Conservation (phyloP, 2,329 filamentous ascomycete genomes). For the Penicillium carneum region DNA sequence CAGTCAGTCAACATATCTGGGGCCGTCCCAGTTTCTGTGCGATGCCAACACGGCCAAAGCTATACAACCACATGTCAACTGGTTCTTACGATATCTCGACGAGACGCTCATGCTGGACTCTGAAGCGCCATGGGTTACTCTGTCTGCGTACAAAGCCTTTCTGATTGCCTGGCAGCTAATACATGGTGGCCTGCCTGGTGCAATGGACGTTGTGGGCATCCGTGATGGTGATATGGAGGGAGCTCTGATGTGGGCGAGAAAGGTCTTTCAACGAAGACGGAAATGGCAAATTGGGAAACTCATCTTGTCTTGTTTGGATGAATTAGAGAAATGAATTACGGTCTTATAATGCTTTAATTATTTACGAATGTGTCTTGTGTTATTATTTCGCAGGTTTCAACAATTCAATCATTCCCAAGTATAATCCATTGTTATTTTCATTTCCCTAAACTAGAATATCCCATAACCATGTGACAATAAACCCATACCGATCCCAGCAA, state of each 20-base stretch:
- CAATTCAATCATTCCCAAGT: background rate
- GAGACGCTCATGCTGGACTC: conserved; percentile 25
- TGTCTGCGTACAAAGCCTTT: conserved; percentile 54
- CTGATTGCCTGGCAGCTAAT: conserved; percentile 53
- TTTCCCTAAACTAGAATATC: background rate
- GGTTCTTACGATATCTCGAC: conserved; percentile 52
- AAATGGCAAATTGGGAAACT: conserved; percentile 45
- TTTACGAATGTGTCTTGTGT: background rate
- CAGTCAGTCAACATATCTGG: conserved; percentile 43
- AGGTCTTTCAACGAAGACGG: conserved; percentile 41
- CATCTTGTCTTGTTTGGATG: conserved; percentile 43
- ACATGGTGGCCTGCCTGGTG: conserved; percentile 39
- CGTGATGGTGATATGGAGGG: conserved; percentile 41
- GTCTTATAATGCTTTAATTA: background rate
- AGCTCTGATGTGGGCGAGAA: conserved; percentile 42
- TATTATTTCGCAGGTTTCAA: background rate
- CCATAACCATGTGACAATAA: background rate
- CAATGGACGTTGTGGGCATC: conserved; percentile 46
- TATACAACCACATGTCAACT: conserved; percentile 50
- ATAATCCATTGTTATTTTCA: background rate
- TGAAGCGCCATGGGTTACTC: conserved; percentile 51
- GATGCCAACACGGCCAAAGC: conserved; percentile 38
- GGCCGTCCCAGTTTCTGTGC: conserved; percentile 44
- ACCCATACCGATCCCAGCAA: background rate
- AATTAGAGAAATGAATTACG: conserved; percentile 23